phyloP scores from a whole-genome alignment of 2,329 filamentous ascomycete genomes.

The Juglanconis oblonga region DNA sequence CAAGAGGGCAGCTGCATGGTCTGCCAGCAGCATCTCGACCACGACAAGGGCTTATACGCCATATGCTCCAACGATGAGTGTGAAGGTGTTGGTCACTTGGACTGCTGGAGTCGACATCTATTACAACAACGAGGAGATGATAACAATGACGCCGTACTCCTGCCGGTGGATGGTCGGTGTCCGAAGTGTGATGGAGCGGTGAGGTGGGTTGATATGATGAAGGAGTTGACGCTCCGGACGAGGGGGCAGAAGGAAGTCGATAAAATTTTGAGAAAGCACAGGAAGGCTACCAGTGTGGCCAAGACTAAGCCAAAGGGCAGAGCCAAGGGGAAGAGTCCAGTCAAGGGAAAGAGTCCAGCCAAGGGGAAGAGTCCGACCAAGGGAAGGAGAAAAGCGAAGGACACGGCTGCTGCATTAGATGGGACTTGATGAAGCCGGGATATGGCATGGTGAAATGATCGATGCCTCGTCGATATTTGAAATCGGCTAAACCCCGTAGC shows the following conservation, averaged over 20 bases:
- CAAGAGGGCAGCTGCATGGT: constrained; percentile 53
- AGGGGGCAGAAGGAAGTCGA: constrained; percentile 69
- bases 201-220: constrained; percentile 76
- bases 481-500: too few relatives aligned
- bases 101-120: constrained; percentile 57
- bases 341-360: neutral
- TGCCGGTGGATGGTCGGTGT: constrained; percentile 70
- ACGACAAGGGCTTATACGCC: constrained; percentile 51
- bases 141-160: constrained; percentile 39
- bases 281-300: constrained; percentile 2
- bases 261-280: constrained; percentile 58
- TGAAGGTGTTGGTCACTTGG: constrained; percentile 56
- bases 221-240: constrained; percentile 72
- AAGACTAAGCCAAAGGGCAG: constrained; percentile 25
- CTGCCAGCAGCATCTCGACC: constrained; percentile 44
- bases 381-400: constrained; percentile 22
- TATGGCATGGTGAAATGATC: too few relatives aligned
- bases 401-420: neutral
- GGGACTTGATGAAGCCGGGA: too few relatives aligned
- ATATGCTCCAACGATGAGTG: constrained; percentile 54
- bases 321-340: neutral
- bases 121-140: constrained; percentile 33
- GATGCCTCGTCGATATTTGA: too few relatives aligned
- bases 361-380: constrained; percentile 13
- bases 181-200: constrained; percentile 63